A percentile compares a stretch with the other conserved stretches of the same genome.
Evolutionary conservation across 495 filamentous ascomycete genomes (phyloP).

Genomic region (Penicillium paradoxum): DNA sequence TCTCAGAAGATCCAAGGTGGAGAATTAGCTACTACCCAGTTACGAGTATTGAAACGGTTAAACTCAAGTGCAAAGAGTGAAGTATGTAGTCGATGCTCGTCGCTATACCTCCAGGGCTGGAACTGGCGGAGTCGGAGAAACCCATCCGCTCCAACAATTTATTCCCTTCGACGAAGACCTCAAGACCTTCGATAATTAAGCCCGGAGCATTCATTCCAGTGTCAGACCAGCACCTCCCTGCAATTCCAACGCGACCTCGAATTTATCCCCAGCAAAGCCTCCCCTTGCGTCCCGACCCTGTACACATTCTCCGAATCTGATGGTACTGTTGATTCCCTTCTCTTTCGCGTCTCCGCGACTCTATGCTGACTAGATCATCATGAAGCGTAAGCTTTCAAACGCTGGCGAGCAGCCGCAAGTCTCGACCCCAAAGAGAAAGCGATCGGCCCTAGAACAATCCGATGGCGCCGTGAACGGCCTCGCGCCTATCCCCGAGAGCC

Average conservation of each 20-base stretch:
- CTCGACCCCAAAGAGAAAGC: slow-evolving; percentile 41
- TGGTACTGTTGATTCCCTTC: slow-evolving; percentile 36
- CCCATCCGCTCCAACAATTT: slow-evolving; percentile 8
- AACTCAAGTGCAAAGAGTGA: too few relatives aligned
- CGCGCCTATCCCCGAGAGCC: slow-evolving; percentile 12
- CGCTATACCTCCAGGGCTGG: background rate
- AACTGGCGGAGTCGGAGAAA: slow-evolving; percentile 33
- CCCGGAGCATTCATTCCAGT: too few relatives aligned
- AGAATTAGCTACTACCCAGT: too few relatives aligned
- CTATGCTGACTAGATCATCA: slow-evolving; percentile 22
- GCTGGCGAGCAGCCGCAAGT: slow-evolving; percentile 33
- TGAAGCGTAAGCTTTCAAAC: slow-evolving; percentile 47
- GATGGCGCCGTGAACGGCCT: slow-evolving; percentile 29
- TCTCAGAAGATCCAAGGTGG: background rate
- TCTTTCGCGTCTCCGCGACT: slow-evolving; percentile 11
- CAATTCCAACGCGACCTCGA: slow-evolving; percentile 4
- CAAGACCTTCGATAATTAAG: background rate
- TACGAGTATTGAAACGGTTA: too few relatives aligned
- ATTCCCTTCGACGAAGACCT: slow-evolving; percentile 9
- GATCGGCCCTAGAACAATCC: slow-evolving; percentile 20
- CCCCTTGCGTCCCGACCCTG: slow-evolving; percentile 29
- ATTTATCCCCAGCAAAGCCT: slow-evolving; percentile 6
- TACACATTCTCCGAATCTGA: slow-evolving; percentile 32
- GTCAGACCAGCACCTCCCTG: slow-evolving; percentile 3
- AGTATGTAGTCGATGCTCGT: background rate